phyloP scores from a whole-genome alignment of 2,329 filamentous ascomycete genomes.

The Phoma herbarum region DNA sequence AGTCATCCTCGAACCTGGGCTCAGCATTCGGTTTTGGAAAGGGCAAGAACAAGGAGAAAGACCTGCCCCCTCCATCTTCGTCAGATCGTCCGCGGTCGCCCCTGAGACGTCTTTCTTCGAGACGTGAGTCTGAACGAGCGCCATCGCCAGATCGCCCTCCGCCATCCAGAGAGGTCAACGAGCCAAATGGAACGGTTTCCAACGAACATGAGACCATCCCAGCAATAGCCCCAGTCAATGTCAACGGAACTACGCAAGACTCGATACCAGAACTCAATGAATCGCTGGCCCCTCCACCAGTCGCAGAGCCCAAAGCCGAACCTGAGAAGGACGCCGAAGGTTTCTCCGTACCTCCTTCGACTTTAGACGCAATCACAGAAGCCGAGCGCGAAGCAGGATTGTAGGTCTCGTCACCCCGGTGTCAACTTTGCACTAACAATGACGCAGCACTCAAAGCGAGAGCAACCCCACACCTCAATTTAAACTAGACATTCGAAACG shows the following conservation, averaged over 20 bases:
- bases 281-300: constrained; percentile 42
- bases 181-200: constrained; percentile 44
- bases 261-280: constrained; percentile 50
- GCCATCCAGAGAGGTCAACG: constrained; percentile 35
- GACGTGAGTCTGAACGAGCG: constrained; percentile 44
- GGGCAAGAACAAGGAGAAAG: constrained; percentile 70
- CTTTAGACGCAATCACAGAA: constrained; percentile 67
- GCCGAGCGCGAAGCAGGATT: constrained; percentile 70
- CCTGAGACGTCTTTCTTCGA: constrained; percentile 39
- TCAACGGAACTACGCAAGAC: constrained; percentile 46
- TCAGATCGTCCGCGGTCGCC: constrained; percentile 48
- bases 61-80: constrained; percentile 45
- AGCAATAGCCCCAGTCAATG: neutral
- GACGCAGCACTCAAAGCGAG: constrained; percentile 34
- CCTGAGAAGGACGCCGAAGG: constrained; percentile 75
- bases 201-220: constrained; percentile 29
- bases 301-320: constrained; percentile 42
- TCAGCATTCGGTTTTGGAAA: constrained; percentile 70
- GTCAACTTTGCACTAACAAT: constrained; percentile 8
- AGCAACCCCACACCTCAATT: constrained; percentile 61
- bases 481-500: constrained; percentile 81
- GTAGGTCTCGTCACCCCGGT: constrained; percentile 30
- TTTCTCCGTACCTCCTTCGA: constrained; percentile 75
- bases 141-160: constrained; percentile 46
- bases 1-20: constrained; percentile 63